Percentiles rank a stretch among this genome's conserved stretches.
These are phyloP conservation scores for Metarhizium humberi DNA, from an alignment of 2,329 filamentous ascomycete species.

Conservation along the genomic window DNA sequence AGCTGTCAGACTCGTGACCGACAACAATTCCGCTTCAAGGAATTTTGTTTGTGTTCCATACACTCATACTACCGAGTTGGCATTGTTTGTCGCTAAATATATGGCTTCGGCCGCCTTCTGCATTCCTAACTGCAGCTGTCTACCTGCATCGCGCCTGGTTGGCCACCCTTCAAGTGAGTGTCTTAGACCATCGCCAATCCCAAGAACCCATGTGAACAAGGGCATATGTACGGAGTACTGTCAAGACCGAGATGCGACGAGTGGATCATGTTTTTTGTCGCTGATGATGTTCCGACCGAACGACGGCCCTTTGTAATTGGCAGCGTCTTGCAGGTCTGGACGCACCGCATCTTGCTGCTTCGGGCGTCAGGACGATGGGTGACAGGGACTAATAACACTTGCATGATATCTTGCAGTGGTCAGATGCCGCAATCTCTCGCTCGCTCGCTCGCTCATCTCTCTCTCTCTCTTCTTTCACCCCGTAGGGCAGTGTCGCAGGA, in stretches of 20 bases:
- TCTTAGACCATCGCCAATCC: not conserved
- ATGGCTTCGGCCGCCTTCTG: not conserved
- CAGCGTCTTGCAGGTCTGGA: not conserved
- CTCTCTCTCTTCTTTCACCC: too few relatives aligned
- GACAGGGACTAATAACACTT: not conserved
- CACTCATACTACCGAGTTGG: too few relatives aligned
- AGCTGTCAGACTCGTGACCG: not conserved
- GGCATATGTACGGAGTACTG: not conserved
- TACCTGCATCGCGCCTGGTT: not conserved
- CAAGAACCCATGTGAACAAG: not conserved
- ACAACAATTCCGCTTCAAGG: not conserved
- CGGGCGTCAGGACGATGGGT: not conserved
- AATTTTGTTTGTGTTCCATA: not conserved
- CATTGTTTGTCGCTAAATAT: not conserved
- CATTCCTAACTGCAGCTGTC: not conserved
- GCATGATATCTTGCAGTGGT: not conserved
- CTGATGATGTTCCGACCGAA: not conserved
- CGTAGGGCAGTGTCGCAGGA: not conserved
- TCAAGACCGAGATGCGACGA: not conserved
- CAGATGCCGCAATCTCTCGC: not conserved
- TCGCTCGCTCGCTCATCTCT: too few relatives aligned
- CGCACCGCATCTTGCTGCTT: not conserved
- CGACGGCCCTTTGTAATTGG: not conserved
- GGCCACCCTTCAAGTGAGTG: not conserved
- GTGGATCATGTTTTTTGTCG: not conserved